Base-by-base conservation (phyloP, 495 filamentous ascomycete species). In the Aspergillus bridgeri region DNA sequence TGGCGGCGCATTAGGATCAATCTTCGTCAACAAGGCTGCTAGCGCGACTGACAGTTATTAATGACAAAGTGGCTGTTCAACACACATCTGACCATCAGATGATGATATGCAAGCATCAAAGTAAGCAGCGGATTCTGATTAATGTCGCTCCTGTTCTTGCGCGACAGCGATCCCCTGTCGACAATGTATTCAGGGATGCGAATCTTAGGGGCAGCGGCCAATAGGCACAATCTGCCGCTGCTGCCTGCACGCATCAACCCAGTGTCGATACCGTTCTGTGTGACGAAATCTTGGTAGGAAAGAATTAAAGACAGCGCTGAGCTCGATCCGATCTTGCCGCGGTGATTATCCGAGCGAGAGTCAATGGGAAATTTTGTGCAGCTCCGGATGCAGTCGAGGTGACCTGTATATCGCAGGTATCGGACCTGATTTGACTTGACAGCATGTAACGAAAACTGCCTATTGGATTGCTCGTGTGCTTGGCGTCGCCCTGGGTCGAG, bases 401-500 rank as follows among this genome's bases (percentile, higher is more conserved):
- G 27, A 42, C 25, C 25, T 56, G 53, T 56, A 56, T 38, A 38
- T 9, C 33, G 33, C 33, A 38, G 9, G 13, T 38, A 38, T 38
- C 33, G 33, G 33, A 38, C 33, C 13, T 15, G 33, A 38, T 38
- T 38, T 38, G 13, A 8, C 33, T 38, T 38, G 33, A 38, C 33
- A 38, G 33, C 33, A 50, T 19, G n/a, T 38, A 54, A 46, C 42
- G 29, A 54, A 18, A 52, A 23, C 44, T 20, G 21, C 27, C 45
- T 47, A 60, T 64, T 62, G 59, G 59, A 43, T 51, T 54, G 50
- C 23, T 51, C 29, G 25, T 48, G 46, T 18, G 43, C 61, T 64
- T 61, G 64, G 64, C 61, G 23, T 42, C 49, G 42, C 51, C 51
- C 38, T 60, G 53, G 60, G 21, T 57, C 63, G 57, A 45, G 38